Percentiles rank a stretch among this genome's conserved stretches.
Conservation (phyloP, 2,329 filamentous ascomycete genomes). For the Dactylonectria estremocensis region DNA sequence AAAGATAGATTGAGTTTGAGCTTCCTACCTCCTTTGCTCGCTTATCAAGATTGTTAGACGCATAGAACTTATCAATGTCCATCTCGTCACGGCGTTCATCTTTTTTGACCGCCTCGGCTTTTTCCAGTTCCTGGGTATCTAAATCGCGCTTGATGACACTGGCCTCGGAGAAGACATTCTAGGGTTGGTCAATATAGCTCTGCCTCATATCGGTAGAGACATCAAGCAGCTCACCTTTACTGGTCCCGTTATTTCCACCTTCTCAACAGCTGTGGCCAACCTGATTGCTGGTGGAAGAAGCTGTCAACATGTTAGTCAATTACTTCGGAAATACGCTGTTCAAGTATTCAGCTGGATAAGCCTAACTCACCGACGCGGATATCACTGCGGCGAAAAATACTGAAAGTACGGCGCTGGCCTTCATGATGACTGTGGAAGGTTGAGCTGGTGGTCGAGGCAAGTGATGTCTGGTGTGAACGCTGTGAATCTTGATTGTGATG, state of each 20-base stretch:
- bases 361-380: slow-evolving; percentile 11
- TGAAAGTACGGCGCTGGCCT: neutral
- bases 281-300: neutral
- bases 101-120: neutral
- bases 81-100: neutral
- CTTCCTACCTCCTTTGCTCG: slow-evolving; percentile 1
- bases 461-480: neutral
- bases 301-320: neutral
- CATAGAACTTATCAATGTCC: neutral
- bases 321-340: neutral
- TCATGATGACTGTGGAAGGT: neutral
- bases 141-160: neutral
- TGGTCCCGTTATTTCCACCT: neutral
- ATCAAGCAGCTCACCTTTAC: neutral
- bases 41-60: neutral
- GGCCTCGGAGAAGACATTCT: neutral
- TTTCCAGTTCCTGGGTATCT: neutral
- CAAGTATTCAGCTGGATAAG: neutral
- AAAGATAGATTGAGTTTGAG: neutral
- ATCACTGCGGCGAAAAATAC: slow-evolving; percentile 2
- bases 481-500: neutral
- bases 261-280: neutral
- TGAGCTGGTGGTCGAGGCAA: neutral
- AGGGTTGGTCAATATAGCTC: neutral
- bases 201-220: neutral